Conservation (phyloP, 768 basidiomycete species). For the Aureoboletus auriporus region DNA sequence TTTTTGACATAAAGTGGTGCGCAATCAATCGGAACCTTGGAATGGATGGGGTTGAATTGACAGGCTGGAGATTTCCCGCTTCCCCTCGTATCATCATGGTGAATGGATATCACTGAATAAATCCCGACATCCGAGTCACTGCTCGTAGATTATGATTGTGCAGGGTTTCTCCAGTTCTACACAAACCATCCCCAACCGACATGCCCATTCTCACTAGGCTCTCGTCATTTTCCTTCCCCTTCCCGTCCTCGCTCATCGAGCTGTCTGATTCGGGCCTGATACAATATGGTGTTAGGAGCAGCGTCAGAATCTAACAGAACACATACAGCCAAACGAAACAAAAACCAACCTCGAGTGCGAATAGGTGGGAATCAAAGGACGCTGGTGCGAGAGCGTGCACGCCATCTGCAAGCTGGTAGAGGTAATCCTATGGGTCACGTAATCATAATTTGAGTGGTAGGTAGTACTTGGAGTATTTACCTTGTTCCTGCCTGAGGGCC, state of each 20-base stretch:
- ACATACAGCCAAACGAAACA: not conserved
- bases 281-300: not conserved
- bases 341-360: constrained; percentile 63
- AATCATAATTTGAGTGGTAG: not conserved
- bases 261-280: constrained; percentile 9
- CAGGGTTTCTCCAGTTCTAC: no score
- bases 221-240: not conserved
- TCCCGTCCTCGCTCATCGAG: constrained; percentile 3
- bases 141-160: no score
- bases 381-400: constrained; percentile 71
- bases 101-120: no score
- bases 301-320: not conserved
- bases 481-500: constrained; percentile 91
- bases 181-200: no score
- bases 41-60: no score
- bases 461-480: constrained; percentile 32
- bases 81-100: no score
- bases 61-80: no score
- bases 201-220: not conserved
- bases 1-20: no score
- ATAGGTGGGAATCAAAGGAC: constrained; percentile 73
- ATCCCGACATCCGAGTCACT: no score
- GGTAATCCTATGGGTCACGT: constrained; percentile 62
- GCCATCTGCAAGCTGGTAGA: constrained; percentile 71
- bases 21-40: no score